Evolutionary conservation across 345 rosid genomes (phyloP).

Genomic region (Combretum micranthum): DNA sequence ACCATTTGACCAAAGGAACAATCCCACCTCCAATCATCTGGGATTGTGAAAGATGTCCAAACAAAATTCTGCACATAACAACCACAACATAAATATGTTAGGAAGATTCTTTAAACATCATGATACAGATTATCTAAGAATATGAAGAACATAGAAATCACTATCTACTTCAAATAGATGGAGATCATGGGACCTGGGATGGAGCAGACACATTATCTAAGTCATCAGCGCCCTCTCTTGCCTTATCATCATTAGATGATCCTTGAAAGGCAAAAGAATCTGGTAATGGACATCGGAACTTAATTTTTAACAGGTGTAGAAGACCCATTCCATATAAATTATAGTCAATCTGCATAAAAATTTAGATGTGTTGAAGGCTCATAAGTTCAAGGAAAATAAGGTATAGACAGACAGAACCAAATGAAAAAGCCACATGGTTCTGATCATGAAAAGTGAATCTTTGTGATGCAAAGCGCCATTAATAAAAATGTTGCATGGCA

Average conservation of each 20-base stretch:
- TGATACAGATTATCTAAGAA: not conserved
- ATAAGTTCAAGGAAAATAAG: slow-evolving; percentile 1
- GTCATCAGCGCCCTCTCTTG: slow-evolving; percentile 24
- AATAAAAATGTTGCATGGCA: too few relatives aligned
- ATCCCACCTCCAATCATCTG: slow-evolving; percentile 74
- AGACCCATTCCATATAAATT: slow-evolving; percentile 96
- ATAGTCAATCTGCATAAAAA: slow-evolving; percentile 60
- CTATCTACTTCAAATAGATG: not conserved
- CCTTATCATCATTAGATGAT: slow-evolving; percentile 19
- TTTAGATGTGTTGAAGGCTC: slow-evolving; percentile 1
- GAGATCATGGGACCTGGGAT: slow-evolving; percentile 19
- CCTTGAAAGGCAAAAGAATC: slow-evolving; percentile 32
- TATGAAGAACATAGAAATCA: not conserved
- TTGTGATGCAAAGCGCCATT: too few relatives aligned
- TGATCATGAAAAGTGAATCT: too few relatives aligned
- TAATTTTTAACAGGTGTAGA: slow-evolving; percentile 70
- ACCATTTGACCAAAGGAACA: slow-evolving; percentile 31
- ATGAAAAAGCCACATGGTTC: not conserved
- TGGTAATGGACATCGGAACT: slow-evolving; percentile 82
- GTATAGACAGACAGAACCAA: not conserved
- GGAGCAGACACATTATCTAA: slow-evolving; percentile 25
- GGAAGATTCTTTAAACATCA: slow-evolving; percentile 17
- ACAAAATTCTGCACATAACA: slow-evolving; percentile 35
- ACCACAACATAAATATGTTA: slow-evolving; percentile 48
- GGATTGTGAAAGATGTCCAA: slow-evolving; percentile 72